A percentile compares a stretch with the other conserved stretches of the same genome.
These are phyloP conservation scores for Alloteropsis semialata DNA, from an alignment of 176 grass and related monocot species.

Conservation along the genomic window DNA sequence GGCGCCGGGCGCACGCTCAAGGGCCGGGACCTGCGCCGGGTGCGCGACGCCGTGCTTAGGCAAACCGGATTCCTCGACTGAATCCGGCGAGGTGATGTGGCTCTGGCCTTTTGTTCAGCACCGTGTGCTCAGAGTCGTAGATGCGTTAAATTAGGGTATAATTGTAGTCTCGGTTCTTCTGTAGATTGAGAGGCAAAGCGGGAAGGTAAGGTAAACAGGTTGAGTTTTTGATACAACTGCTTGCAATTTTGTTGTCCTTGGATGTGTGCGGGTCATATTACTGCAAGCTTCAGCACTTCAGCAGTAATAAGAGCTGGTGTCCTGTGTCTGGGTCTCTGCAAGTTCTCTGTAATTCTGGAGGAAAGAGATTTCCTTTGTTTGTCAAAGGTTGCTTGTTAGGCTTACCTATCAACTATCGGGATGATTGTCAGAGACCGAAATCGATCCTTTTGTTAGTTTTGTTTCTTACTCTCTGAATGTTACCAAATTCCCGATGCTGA, in stretches of 20 bases:
- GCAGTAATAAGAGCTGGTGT: conserved; percentile 36
- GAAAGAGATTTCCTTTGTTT: conserved; percentile 13
- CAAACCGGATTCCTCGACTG: conserved; percentile 57
- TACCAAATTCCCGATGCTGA: neutral
- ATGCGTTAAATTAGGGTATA: conserved; percentile 28
- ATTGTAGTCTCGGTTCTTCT: conserved; percentile 33
- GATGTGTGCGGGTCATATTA: conserved; percentile 21
- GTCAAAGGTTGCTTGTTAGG: neutral
- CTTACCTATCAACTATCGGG: conserved; percentile 11
- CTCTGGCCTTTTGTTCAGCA: conserved; percentile 31
- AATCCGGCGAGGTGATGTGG: conserved; percentile 38
- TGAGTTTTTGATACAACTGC: conserved; percentile 25
- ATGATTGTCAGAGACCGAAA: neutral
- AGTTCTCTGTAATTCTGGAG: conserved; percentile 37
- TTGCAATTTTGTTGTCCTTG: conserved; percentile 47
- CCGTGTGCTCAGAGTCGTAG: conserved; percentile 30
- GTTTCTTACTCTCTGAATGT: neutral
- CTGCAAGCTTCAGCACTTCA: conserved; percentile 14
- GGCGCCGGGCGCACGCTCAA: conserved; percentile 86
- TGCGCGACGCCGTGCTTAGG: conserved; percentile 56
- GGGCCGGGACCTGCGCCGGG: conserved; percentile 71
- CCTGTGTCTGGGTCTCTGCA: neutral
- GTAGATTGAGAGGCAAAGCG: conserved; percentile 28
- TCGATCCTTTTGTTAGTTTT: neutral
- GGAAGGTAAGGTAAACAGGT: conserved; percentile 16